Conservation (phyloP, 225 moss, liverwort and hornwort species). For the Marchantia paleacea region DNA sequence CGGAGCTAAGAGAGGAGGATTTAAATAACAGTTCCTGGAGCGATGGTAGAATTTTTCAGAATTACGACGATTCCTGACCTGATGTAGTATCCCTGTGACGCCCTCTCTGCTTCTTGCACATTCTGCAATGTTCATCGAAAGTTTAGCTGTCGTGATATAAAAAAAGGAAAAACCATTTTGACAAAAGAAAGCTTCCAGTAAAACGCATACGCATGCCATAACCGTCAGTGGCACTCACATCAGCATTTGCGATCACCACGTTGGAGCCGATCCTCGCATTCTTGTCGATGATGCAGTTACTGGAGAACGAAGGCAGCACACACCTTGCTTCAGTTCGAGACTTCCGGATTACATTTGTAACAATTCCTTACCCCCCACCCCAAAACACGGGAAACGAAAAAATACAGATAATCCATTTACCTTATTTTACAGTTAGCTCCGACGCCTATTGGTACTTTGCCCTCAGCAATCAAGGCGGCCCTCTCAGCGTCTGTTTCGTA, state of each 20-base stretch:
- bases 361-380: neutral
- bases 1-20: neutral
- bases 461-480: constrained; percentile 45
- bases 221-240: constrained; percentile 38
- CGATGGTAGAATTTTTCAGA: constrained; percentile 25
- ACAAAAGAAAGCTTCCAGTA: neutral
- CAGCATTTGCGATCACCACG: constrained; percentile 58
- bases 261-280: constrained; percentile 61
- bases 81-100: constrained; percentile 26
- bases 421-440: constrained; percentile 56
- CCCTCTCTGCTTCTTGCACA: constrained; percentile 28
- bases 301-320: neutral
- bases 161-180: neutral
- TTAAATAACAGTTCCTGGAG: constrained; percentile 29
- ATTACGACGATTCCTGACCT: constrained; percentile 26
- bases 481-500: constrained; percentile 62
- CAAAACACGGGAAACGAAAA: neutral
- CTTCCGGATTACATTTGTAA: neutral
- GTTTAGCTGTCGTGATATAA: neutral
- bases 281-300: constrained; percentile 67
- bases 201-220: neutral
- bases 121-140: constrained; percentile 18
- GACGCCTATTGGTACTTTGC: constrained; percentile 64
- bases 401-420: neutral
- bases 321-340: neutral